Evolutionary conservation across 352 stramenopile species (phyloP), one percentile per base, ranked within the genome.

Genomic region (Globisporangium solare): DNA sequence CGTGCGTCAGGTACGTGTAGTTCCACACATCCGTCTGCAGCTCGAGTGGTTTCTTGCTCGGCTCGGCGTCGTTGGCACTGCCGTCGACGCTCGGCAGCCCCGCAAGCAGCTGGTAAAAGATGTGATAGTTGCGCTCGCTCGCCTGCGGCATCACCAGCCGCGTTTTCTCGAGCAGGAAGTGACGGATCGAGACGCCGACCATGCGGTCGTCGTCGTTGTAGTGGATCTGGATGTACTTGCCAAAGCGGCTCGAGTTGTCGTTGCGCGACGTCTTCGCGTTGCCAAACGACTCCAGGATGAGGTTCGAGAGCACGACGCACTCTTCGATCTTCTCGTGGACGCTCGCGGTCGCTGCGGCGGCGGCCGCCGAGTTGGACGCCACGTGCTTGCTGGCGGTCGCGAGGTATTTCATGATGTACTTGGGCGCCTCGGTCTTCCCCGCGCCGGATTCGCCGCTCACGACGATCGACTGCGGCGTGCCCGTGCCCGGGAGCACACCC

Each of bases 371-470:
- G 5, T 35, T 35, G 20, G 55, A 42, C 15, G 60, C 7, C 2
- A 63, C 74, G 46, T 86, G 79, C 27, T 87, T 84, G 58, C 83
- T 93, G 3, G 81, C 81, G 1, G 82, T 85, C 5, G 84, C 82
- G 11, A 94, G 72, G 50, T 95, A 91, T 51, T 94, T 92, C 82
- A 92, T 90, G 13, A 92, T 89, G 60, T 97, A 96, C 70, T 98
- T 98, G 42, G 91, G 97, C 3, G 91, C 96, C 63, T 98, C 92
- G 0, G 94, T 98, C 71, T 98, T 98, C 8, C 94, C 94, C 0
- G 92, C 92, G 8, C 93, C 93, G 35, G 83, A 96, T 58, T 98
- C 93, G 24, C 93, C 93, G 20, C 85, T 97, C n/a, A 98, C 91
- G 27, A 98, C 76, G 66, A 98, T 97, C 0, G 85, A 97, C 64